These are phyloP conservation scores for Russula sp. DNA, from an alignment of 768 basidiomycete species.

Conservation along the genomic window DNA sequence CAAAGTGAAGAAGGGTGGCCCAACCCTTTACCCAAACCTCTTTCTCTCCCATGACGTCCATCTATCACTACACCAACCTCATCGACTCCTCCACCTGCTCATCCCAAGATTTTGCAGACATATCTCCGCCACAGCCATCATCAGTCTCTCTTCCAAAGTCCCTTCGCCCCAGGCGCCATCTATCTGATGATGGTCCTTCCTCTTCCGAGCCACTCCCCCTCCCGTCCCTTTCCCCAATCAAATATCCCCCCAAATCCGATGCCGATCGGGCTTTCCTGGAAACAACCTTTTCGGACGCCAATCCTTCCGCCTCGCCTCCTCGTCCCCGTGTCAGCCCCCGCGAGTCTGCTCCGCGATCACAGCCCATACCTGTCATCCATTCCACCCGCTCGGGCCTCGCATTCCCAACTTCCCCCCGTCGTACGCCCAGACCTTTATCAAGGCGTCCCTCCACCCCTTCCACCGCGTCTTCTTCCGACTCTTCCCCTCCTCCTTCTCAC, in stretches of 20 bases:
- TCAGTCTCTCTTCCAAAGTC: neutral
- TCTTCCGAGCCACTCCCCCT: slow-evolving; percentile 10
- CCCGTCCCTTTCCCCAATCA: slow-evolving; percentile 7
- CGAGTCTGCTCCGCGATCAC: slow-evolving; percentile 13
- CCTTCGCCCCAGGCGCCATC: neutral
- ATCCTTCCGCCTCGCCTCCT: slow-evolving; percentile 12
- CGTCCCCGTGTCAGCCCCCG: slow-evolving; percentile 13
- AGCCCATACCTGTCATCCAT: slow-evolving; percentile 4
- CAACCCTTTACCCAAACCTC: slow-evolving; percentile 4
- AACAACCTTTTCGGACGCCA: neutral
- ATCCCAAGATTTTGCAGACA: slow-evolving; percentile 13
- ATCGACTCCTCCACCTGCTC: neutral
- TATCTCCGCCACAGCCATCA: slow-evolving; percentile 12
- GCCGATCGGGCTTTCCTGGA: slow-evolving; percentile 5
- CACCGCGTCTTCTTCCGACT: slow-evolving; percentile 28
- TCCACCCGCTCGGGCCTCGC: slow-evolving; percentile 8
- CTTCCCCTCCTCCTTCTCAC: slow-evolving; percentile 31
- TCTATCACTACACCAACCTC: neutral
- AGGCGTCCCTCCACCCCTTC: slow-evolving; percentile 22
- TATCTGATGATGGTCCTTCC: slow-evolving; percentile 1
- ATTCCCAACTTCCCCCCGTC: slow-evolving; percentile 14
- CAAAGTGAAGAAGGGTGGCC: neutral
- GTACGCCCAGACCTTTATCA: slow-evolving; percentile 19
- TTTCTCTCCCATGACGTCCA: slow-evolving; percentile 9
- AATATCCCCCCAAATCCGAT: slow-evolving; percentile 11